These are phyloP conservation scores for Benincasa hispida DNA, from an alignment of 306 rosid genomes.

Conservation along the genomic window DNA sequence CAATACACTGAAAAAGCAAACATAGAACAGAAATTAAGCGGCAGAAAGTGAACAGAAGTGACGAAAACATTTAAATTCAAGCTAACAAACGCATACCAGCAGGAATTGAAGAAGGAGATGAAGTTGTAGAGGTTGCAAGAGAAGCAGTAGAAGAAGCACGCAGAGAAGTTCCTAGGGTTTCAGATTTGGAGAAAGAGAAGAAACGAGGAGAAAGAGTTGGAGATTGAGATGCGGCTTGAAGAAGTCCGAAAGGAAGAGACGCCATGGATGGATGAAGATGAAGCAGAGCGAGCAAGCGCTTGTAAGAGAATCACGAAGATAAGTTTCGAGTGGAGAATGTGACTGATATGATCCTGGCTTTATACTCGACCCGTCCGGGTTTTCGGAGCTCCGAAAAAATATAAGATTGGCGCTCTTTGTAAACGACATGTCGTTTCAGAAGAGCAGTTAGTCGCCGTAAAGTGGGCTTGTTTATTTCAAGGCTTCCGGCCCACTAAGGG, in stretches of 20 bases:
- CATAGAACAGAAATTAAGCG: conserved; percentile 4
- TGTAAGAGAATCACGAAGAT: background rate
- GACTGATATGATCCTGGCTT: background rate
- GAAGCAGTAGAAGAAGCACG: conserved; percentile 13
- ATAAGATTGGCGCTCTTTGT: background rate
- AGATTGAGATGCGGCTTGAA: conserved; percentile 26
- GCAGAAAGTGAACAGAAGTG: background rate
- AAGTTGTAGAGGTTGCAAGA: conserved; percentile 21
- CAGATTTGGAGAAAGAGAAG: conserved; percentile 53
- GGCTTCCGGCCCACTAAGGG: background rate
- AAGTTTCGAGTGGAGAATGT: conserved; percentile 5
- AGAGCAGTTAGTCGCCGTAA: background rate
- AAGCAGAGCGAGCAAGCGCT: background rate
- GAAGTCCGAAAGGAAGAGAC: conserved; percentile 48
- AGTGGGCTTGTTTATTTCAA: background rate
- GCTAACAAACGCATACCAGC: conserved; percentile 25
- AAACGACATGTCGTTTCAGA: background rate
- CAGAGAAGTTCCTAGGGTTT: conserved; percentile 32
- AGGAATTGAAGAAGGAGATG: conserved; percentile 28
- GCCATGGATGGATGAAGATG: conserved; percentile 27
- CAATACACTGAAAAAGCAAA: conserved; percentile 35
- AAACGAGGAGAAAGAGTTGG: conserved; percentile 20
- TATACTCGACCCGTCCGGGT: background rate
- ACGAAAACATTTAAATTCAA: background rate
- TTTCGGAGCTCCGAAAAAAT: background rate